Conservation (phyloP, 257 asterid genomes). For the Przewalskia tangutica region DNA sequence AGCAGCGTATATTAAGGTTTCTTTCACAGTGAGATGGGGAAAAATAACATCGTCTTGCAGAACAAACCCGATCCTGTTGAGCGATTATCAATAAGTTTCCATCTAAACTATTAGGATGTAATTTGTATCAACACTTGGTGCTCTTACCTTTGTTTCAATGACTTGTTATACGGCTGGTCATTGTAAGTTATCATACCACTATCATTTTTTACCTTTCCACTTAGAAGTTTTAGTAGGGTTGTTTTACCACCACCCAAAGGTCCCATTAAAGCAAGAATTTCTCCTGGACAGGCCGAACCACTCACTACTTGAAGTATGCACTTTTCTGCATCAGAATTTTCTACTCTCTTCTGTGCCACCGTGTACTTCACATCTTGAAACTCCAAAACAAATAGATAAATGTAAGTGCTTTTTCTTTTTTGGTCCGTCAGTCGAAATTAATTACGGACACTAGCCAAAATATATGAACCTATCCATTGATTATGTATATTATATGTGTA, state of each 20-base stretch:
- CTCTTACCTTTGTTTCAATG: conserved; percentile 27
- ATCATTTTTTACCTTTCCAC: conserved; percentile 23
- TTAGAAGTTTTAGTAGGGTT: conserved; percentile 27
- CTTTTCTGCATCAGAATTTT: conserved; percentile 13
- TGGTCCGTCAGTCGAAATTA: no score
- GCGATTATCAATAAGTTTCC: neutral
- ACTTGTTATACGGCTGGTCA: conserved; percentile 22
- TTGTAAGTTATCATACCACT: conserved; percentile 32
- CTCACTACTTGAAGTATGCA: conserved; percentile 29
- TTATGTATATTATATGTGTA: no score
- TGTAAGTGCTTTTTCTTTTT: neutral
- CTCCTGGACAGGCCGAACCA: conserved; percentile 32
- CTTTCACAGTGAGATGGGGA: conserved; percentile 36
- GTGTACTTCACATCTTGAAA: conserved; percentile 33
- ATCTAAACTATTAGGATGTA: neutral
- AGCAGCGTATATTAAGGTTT: conserved; percentile 36
- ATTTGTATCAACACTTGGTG: neutral
- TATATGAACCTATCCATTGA: no score
- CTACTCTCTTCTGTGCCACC: conserved; percentile 10
- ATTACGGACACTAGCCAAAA: no score
- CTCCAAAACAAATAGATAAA: conserved; percentile 7
- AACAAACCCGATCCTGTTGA: conserved; percentile 30
- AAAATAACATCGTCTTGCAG: conserved; percentile 34
- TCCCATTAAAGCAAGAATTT: conserved; percentile 40
- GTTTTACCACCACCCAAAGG: conserved; percentile 46